Evolutionary conservation across 768 basidiomycete genomes (phyloP), one percentile per base, ranked within the genome.

Genomic region (Auriscalpium orientale): DNA sequence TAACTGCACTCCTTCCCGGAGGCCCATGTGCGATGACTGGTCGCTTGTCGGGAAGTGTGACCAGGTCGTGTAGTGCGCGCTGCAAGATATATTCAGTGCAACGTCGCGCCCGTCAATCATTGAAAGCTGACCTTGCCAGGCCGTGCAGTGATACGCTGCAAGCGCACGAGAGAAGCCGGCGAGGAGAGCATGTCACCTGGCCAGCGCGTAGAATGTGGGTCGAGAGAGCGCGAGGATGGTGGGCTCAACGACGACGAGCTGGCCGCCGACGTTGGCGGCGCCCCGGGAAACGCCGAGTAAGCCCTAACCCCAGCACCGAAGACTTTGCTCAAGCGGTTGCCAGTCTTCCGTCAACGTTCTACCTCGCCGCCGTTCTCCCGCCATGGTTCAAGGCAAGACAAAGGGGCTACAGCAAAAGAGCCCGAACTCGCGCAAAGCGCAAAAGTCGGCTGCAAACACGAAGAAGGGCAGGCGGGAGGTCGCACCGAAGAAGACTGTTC

Each of bases 361-460:
- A n/a, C 40, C 40, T 15, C 40, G 9, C 4, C 4, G 28, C 3
- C 40, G 40, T 43, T 13, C 40, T 8, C 8, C 40, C 40, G 20
- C 28, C 8, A 91, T 94, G 91, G 89, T 82, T 10, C 92, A 95
- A 76, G 91, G 91, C 55, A 84, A 82, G 61, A 82, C 83, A n/a
- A 94, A 92, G 70, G 85, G 85, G n/a, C 74, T 89, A 8, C 75
- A 81, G 59, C 68, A 68, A 15, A 89, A 85, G 68, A 55, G 63
- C 3, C 69, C 81, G 8, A 79, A 76, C 20, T 69, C 77, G 55
- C 76, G 85, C 36, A 83, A 82, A 51, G 78, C 82, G 1, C 73
- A 79, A 34, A 90, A 86, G 66, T 81, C 85, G 3, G 82, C 83
- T 1, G 79, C 87, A 1, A 80, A 80, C 35, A 73, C 80, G 18